Percentiles rank a stretch among this genome's conserved stretches.
phyloP scores from a whole-genome alignment of 2,329 filamentous ascomycete species.

The Apiospora hydei region DNA sequence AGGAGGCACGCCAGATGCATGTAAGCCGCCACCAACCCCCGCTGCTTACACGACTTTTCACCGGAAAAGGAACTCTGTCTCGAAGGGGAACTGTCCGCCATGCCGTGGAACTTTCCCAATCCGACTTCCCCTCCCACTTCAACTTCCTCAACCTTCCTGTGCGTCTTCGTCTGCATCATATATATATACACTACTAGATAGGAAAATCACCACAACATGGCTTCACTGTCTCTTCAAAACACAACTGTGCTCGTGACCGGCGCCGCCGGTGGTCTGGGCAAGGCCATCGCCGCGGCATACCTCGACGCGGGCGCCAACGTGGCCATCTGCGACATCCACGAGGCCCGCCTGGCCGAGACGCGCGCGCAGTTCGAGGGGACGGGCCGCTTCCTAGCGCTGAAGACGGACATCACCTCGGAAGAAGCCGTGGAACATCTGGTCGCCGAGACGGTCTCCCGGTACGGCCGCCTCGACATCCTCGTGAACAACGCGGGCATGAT shows the following conservation, averaged over 20 bases:
- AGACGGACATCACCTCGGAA: constrained; percentile 43
- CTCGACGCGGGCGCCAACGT: constrained; percentile 42
- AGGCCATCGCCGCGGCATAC: constrained; percentile 40
- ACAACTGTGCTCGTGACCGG: constrained; percentile 41
- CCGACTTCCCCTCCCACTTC: background rate
- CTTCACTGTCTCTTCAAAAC: constrained; percentile 18
- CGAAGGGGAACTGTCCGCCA: background rate
- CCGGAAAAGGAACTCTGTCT: background rate
- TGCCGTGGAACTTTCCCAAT: background rate
- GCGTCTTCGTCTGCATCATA: background rate
- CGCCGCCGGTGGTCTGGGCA: constrained; percentile 43
- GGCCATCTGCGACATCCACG: constrained; percentile 42
- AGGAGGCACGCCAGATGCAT: background rate
- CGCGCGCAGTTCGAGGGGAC: constrained; percentile 36
- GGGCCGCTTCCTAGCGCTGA: constrained; percentile 36
- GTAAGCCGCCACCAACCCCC: background rate
- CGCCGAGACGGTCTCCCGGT: constrained; percentile 36
- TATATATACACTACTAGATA: background rate
- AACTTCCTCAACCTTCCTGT: background rate
- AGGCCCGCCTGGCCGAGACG: constrained; percentile 36
- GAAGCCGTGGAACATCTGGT: constrained; percentile 41
- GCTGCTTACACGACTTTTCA: background rate
- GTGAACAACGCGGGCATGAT: constrained; percentile 66
- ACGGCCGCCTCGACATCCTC: constrained; percentile 61
- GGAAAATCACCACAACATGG: background rate